Evolutionary conservation across 1,284 basidiomycete species (phyloP), one percentile per base, ranked within the genome.

Genomic region (Athelia sp.): DNA sequence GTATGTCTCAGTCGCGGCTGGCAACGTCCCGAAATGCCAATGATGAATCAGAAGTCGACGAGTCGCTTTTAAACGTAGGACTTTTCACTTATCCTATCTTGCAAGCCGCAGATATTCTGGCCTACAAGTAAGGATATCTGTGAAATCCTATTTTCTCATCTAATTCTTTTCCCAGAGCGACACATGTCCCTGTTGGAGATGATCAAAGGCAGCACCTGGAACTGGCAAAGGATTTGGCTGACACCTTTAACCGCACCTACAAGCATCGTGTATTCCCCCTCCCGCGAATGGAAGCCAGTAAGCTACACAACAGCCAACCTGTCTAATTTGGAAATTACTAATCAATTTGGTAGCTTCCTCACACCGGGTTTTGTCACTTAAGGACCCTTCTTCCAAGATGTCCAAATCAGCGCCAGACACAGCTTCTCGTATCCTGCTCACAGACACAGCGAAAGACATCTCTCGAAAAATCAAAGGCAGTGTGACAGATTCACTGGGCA

Each of bases 151-250:
- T 45, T 43, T 22, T 21, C 22, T 52, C 14, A 49, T 15, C 36
- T 40, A 40, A 49, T 47, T 18, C 23, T 15, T 13, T 1, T 51
- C n/a, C n/a, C n/a, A 93, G 91, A 58, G 81, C 93, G 2, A 97
- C 93, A 0, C 89, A 95, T 63, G 90, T 98, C 0, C 95, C 95
- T 0, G 93, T 98, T 2, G 95, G 95, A 19, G 93, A 98, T 60
- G 95, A 98, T 63, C 95, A 98, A 65, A 81, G 84, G 31, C 95
- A 98, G 68, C 95, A 98, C 59, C 78, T 98, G 23, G 93, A 97
- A 63, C 79, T 98, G 1, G 78, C 82, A 22, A 79, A 93, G 32
- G 92, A 95, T 60, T 69, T 97, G 9, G 93, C 90, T 0, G 82
- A 91, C 23, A 71, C 71, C 6, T 97, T 96, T 70, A 98, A 98